Evolutionary conservation across 495 filamentous ascomycete genomes (phyloP).

Genomic region (Thozetella sp.): DNA sequence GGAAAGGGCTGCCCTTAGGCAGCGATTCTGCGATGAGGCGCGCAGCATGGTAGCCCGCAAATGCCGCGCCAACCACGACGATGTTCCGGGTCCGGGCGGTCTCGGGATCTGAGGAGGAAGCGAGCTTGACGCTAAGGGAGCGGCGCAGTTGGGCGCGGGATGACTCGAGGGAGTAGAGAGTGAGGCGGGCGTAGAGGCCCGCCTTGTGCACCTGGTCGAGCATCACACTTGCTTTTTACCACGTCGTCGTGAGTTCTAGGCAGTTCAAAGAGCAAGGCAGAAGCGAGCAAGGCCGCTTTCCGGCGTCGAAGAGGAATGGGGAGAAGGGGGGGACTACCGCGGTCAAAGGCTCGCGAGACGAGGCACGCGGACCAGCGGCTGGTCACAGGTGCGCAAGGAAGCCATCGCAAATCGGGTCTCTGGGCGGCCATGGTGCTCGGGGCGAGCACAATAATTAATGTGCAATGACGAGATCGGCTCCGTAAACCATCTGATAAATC

Average conservation of each 20-base stretch:
- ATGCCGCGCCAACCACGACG: conserved; percentile 58
- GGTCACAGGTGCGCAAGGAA: too few relatives aligned
- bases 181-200: conserved; percentile 12
- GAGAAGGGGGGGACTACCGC: too few relatives aligned
- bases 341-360: too few relatives aligned
- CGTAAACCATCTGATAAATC: too few relatives aligned
- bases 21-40: conserved; percentile 45
- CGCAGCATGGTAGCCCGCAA: conserved; percentile 50
- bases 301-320: too few relatives aligned
- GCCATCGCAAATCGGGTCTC: too few relatives aligned
- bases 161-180: conserved; percentile 11
- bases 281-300: too few relatives aligned
- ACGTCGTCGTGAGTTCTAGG: conserved; percentile 11
- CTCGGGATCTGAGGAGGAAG: not conserved
- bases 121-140: not conserved
- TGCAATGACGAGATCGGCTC: too few relatives aligned
- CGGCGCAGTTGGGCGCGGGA: conserved; percentile 8
- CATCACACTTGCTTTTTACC: conserved; percentile 6
- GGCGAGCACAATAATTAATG: too few relatives aligned
- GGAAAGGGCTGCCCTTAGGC: conserved; percentile 43
- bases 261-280: not conserved
- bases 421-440: too few relatives aligned
- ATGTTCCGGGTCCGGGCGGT: conserved; percentile 35
- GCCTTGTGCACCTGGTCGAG: conserved; percentile 13
- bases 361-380: too few relatives aligned